Base-by-base conservation (phyloP, 352 stramenopile species). In the Phytopythium kandeliae region DNA sequence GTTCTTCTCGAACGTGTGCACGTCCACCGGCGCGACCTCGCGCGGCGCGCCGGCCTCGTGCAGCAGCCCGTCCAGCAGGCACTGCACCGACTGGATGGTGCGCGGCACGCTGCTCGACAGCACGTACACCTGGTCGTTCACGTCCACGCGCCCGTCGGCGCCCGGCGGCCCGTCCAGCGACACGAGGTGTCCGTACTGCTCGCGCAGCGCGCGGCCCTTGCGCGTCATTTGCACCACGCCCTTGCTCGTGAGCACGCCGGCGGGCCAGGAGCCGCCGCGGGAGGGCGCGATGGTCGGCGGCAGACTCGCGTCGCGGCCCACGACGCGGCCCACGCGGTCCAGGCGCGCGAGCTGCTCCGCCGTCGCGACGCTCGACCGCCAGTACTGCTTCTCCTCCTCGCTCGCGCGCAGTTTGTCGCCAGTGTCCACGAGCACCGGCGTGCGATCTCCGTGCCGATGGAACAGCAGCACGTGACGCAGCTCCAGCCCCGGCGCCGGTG, bases 361-460 rank as follows among this genome's bases (percentile, higher is more conserved):
- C 22, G 74, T 87, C 1, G 79, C 76, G 31, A 90, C 60, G 35
- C 70, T 67, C 19, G 67, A 69, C 24, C 40, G 54, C 83, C 80
- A 94, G 50, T 87, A 89, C 21, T 67, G 65, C 37, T 66, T 63
- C 51, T 92, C 80, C 28, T 79, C 65, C 1, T 59, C 51, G 28
- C 73, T 83, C 58, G 76, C 74, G 30, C 58, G 41, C 55, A 78
- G 71, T 44, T 83, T 81, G 15, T 61, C 55, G 28, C 77, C 73
- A 37, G 88, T 73, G 24, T 65, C 55, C 25, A 74, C 77, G 34
- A 91, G 66, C 49, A 94, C 72, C 6, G 83, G 83, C 48, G 80
- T 75, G 42, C 83, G 78, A 57, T 94, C 83, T 47, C 83, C 83
- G 48, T 92, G 83, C 50, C 83, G 83, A 50, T 92, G 80, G 59